A percentile compares a stretch with the other conserved stretches of the same genome.
Conservation (phyloP, 2,329 filamentous ascomycete species). For the Zasmidium cellare region DNA sequence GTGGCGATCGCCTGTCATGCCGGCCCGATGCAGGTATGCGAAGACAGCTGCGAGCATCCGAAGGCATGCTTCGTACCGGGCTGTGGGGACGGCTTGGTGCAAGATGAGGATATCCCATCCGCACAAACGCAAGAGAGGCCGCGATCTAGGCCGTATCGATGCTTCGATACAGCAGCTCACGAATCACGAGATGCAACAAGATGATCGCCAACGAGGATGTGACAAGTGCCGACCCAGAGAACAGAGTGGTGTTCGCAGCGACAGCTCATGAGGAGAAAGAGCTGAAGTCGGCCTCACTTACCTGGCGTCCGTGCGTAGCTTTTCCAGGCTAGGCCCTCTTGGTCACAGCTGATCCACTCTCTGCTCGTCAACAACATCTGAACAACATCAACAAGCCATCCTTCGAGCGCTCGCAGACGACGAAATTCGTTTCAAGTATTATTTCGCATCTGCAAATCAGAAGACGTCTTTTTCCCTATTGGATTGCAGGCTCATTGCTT, state of each 20-base stretch:
- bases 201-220: conserved; percentile 2
- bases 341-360: no score
- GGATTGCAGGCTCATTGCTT: not conserved
- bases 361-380: no score
- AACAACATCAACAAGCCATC: no score
- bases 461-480: not conserved
- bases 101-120: not conserved
- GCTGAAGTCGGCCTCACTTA: not conserved
- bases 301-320: not conserved
- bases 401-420: not conserved
- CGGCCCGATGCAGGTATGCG: conserved; percentile 19
- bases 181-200: not conserved
- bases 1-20: conserved; percentile 17
- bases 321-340: not conserved
- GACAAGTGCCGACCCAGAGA: not conserved
- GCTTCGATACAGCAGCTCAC: not conserved
- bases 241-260: not conserved
- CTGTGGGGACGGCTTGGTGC: not conserved
- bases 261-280: not conserved
- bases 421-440: not conserved
- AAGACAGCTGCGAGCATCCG: not conserved
- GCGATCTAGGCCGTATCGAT: not conserved
- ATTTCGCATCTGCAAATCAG: not conserved
- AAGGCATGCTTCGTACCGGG: not conserved
- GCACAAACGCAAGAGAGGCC: not conserved